Base-by-base conservation (phyloP, 2,329 filamentous ascomycete species). In the Davidsoniella neocaledoniae region DNA sequence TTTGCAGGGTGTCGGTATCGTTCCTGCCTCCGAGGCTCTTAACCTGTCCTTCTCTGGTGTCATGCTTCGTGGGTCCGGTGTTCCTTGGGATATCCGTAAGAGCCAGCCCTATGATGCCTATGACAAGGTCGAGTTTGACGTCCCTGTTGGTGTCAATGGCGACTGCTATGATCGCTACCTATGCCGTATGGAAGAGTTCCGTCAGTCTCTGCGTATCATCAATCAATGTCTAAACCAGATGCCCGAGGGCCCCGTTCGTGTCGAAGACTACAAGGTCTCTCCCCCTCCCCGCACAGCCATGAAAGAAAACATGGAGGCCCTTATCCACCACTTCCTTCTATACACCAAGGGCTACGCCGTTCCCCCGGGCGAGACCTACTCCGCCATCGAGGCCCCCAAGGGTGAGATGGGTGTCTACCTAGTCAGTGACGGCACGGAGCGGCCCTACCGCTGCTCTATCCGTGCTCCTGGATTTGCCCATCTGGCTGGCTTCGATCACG, bases 271-370 rank as follows among this genome's bases (percentile, higher is more conserved):
- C 79, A 98, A 98, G 78, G 78, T 98, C 61, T 83, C 86, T 2
- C 91, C 91, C 19, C 91, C 91, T 55, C 93, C 91, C n/a, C 81
- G 91, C 62, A 75, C 86, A 42, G 91, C 91, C 61, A 98, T 98
- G 91, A 98, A 98, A 77, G 91, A 98, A 78, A 98, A 98, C 73
- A 98, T 98, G 93, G 91, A 98, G 71, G 88, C 91, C 38, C 77
- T 98, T 41, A 98, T 98, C 64, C 91, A 98, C 71, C 91, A 98
- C 73, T 98, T 98, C 76, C 71, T 98, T 57, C 80, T 98, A 49
- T 98, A 90, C 73, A 96, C 88, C 66, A 98, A 98, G 77, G 91
- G 91, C 53, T 98, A 98, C 68, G 77, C 86, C 42, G 91, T 98
- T 3, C 91, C 91, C 41, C 91, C 93, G 6, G 93, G 91, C 55